Conservation (phyloP, 352 stramenopile species). For the Phytophthora pinifolia region DNA sequence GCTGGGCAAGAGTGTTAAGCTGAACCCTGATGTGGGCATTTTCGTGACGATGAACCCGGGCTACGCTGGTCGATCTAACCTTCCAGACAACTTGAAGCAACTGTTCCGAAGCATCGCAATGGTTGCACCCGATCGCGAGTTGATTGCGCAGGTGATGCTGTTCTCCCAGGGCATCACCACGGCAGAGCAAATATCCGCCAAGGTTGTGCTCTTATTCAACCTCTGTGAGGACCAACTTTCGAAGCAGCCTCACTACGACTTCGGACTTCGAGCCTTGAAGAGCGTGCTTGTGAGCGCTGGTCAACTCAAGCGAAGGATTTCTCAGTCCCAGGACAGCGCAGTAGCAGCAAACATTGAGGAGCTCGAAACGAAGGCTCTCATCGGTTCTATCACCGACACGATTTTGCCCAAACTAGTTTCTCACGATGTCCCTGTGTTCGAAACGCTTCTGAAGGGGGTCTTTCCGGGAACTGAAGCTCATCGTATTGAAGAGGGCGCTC, state of each 20-base stretch:
- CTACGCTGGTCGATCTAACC: constrained; percentile 98
- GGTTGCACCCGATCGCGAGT: constrained; percentile 98
- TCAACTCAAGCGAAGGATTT: constrained; percentile 96
- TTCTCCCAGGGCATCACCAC: constrained; percentile 99
- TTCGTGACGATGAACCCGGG: constrained; percentile 99
- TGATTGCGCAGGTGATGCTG: constrained; percentile 99
- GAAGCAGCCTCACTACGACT: constrained; percentile 99
- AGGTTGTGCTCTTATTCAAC: constrained; percentile 98
- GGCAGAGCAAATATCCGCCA: constrained; percentile 95
- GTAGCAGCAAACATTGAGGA: constrained; percentile 51
- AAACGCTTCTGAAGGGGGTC: constrained; percentile 95
- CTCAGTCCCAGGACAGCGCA: constrained; percentile 40
- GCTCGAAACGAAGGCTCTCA: constrained; percentile 94
- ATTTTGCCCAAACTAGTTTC: constrained; percentile 99
- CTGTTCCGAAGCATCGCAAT: constrained; percentile 99
- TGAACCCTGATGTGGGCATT: constrained; percentile 98
- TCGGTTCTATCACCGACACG: constrained; percentile 98
- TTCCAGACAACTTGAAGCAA: constrained; percentile 99
- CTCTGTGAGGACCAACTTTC: constrained; percentile 98
- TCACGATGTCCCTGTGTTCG: constrained; percentile 97
- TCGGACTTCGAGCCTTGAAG: constrained; percentile 99
- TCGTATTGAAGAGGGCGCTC: constrained; percentile 83
- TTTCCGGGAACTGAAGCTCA: constrained; percentile 94
- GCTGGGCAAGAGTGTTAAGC: constrained; percentile 92
- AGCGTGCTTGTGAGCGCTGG: constrained; percentile 98